A percentile compares a stretch with the other conserved stretches of the same genome.
phyloP scores from a whole-genome alignment of 2,329 filamentous ascomycete species.

The Aspergillus candidus region DNA sequence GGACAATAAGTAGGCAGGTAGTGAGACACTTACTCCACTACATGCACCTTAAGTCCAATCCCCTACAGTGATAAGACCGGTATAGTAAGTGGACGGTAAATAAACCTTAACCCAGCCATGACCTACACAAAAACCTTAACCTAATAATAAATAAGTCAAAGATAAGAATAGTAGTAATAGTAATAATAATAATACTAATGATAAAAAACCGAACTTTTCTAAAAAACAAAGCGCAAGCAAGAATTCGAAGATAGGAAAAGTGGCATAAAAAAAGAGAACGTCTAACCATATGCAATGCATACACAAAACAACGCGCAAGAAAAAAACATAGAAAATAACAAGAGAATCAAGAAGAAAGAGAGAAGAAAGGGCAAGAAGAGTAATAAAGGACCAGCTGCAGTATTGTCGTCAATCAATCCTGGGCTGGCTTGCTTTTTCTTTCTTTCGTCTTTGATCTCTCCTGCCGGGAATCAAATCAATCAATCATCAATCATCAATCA shows the following conservation, averaged over 20 bases:
- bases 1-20: too few species aligned
- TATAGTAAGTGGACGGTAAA: too few species aligned
- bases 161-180: not conserved
- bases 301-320: not conserved
- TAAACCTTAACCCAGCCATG: not conserved
- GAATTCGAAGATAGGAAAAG: not conserved
- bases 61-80: too few species aligned
- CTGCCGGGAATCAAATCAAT: too few species aligned
- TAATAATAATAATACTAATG: slow-evolving; percentile 2
- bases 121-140: too few species aligned
- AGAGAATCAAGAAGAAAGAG: slow-evolving; percentile 4
- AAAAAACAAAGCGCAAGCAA: not conserved
- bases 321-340: slow-evolving; percentile 1
- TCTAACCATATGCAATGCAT: not conserved
- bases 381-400: slow-evolving; percentile 9
- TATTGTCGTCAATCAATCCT: slow-evolving; percentile 23
- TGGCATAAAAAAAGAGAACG: not conserved
- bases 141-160: not conserved
- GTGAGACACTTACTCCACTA: too few species aligned
- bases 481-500: too few species aligned
- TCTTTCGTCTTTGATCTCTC: too few species aligned
- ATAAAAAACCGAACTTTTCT: not conserved
- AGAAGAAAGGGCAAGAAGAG: slow-evolving; percentile 1
- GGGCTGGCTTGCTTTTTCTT: slow-evolving; percentile 14
- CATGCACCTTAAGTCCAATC: too few species aligned